Conservation (phyloP, 2,329 filamentous ascomycete species). For the Cordyceps cicadae region DNA sequence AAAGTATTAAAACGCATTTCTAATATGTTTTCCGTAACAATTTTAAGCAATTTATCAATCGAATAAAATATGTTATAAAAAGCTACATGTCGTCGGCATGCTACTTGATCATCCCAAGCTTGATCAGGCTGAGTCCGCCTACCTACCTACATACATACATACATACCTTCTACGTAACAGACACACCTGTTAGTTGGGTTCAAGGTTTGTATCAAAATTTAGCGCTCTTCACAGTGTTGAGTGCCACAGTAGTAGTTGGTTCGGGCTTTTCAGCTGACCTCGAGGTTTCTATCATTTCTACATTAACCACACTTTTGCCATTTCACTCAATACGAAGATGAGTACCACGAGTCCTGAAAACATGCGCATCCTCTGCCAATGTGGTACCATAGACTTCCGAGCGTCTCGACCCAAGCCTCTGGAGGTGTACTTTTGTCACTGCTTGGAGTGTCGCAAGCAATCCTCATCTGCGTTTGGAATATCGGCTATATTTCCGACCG, state of each 20-base stretch:
- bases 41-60: background rate
- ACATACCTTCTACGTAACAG: too few species aligned
- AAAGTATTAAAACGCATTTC: background rate
- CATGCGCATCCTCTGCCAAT: slow-evolving; percentile 28
- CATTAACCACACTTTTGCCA: too few species aligned
- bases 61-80: background rate
- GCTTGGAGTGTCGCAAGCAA: slow-evolving; percentile 37
- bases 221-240: background rate
- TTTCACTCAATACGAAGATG: background rate
- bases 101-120: too few species aligned
- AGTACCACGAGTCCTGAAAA: too few species aligned
- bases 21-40: too few species aligned
- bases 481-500: slow-evolving; percentile 34
- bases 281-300: too few species aligned
- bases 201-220: too few species aligned
- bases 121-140: background rate
- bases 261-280: background rate
- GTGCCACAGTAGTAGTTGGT: background rate
- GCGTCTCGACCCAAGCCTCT: slow-evolving; percentile 27
- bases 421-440: slow-evolving; percentile 37
- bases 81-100: too few species aligned
- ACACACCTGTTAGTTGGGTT: too few species aligned
- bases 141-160: too few species aligned
- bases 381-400: slow-evolving; percentile 29
- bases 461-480: slow-evolving; percentile 38